phyloP scores from a whole-genome alignment of 306 rosid genomes.

The Purshia tridentata region DNA sequence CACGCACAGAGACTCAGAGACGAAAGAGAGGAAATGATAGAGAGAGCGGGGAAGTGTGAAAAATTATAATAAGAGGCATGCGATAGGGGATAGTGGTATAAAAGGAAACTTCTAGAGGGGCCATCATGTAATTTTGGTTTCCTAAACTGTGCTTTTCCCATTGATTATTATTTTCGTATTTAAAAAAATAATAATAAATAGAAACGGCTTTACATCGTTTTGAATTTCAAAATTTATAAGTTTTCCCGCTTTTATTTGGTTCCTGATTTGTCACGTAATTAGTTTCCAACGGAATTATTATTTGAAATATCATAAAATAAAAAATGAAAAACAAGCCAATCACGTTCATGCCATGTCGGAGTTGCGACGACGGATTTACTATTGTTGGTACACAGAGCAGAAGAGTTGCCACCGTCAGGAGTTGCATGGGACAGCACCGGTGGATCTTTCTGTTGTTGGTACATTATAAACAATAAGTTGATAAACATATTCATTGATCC shows the following conservation, averaged over 20 bases:
- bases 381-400: too few relatives aligned
- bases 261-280: background rate
- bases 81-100: background rate
- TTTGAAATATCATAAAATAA: background rate
- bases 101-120: constrained; percentile 21
- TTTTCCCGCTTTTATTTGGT: constrained; percentile 12
- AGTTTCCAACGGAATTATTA: constrained; percentile 2
- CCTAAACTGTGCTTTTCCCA: background rate
- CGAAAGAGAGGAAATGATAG: background rate
- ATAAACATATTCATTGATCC: too few relatives aligned
- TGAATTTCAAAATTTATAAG: constrained; percentile 32
- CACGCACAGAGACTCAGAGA: background rate
- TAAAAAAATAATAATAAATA: background rate
- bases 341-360: too few relatives aligned
- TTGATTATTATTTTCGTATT: background rate
- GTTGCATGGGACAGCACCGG: too few relatives aligned
- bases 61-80: background rate
- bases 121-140: constrained; percentile 19
- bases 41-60: background rate
- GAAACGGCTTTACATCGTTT: background rate
- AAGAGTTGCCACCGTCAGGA: too few relatives aligned
- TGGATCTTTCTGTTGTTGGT: too few relatives aligned
- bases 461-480: too few relatives aligned
- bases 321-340: background rate
- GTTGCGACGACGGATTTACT: too few relatives aligned